These are phyloP conservation scores for Aspergillus ochraceoroseus DNA, from an alignment of 2,329 filamentous ascomycete species.

Conservation along the genomic window DNA sequence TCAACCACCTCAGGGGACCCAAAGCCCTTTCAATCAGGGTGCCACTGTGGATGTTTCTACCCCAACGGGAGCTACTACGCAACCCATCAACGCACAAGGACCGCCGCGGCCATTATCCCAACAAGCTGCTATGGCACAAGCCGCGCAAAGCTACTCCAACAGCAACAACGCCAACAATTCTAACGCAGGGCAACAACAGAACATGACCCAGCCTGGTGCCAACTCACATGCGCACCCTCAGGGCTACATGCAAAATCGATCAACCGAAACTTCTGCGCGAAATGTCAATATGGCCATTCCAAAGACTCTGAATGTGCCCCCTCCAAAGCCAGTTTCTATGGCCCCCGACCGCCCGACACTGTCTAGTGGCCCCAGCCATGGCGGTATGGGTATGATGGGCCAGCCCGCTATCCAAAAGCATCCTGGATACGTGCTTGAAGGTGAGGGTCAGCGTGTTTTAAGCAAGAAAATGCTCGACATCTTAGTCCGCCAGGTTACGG, in stretches of 20 bases:
- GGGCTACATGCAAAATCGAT: constrained; percentile 41
- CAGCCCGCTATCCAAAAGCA: constrained; percentile 80
- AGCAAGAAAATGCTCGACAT: constrained; percentile 98
- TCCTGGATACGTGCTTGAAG: constrained; percentile 79
- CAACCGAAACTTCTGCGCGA: constrained; percentile 39
- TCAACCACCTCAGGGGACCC: constrained; percentile 29
- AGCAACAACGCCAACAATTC: constrained; percentile 20
- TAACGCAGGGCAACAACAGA: constrained; percentile 23
- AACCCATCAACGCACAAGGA: constrained; percentile 31
- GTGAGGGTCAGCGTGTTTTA: constrained; percentile 86
- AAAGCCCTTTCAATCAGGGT: constrained; percentile 31
- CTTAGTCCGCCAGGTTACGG: constrained; percentile 87
- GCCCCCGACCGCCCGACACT: constrained; percentile 72
- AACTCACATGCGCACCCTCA: constrained; percentile 41
- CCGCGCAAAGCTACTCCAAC: constrained; percentile 43
- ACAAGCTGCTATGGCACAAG: constrained; percentile 44
- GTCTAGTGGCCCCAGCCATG: constrained; percentile 67
- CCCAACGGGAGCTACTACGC: constrained; percentile 30
- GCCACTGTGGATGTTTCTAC: constrained; percentile 33
- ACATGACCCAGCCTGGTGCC: constrained; percentile 29
- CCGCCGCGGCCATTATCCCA: constrained; percentile 44
- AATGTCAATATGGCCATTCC: constrained; percentile 72
- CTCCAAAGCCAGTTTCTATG: constrained; percentile 71
- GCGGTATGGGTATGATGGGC: constrained; percentile 74
- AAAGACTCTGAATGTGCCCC: constrained; percentile 68